These are phyloP conservation scores for Xylariaceae sp. DNA, from an alignment of 2,329 filamentous ascomycete species.

Conservation along the genomic window DNA sequence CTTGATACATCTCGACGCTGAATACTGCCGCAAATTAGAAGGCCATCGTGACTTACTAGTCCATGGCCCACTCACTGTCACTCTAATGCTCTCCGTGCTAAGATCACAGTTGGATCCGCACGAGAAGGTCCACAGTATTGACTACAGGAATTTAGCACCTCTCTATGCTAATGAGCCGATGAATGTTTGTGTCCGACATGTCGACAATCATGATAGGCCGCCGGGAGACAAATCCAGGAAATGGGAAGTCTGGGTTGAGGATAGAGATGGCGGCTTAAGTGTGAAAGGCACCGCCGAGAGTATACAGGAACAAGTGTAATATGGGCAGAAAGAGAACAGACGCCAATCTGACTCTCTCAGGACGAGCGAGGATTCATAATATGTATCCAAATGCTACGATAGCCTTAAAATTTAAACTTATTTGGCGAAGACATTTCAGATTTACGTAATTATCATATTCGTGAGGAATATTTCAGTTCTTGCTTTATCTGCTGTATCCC, in stretches of 20 bases:
- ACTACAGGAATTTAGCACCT: constrained; percentile 82
- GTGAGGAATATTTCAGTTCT: too few species aligned
- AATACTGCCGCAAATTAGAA: constrained; percentile 71
- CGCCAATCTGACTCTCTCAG: too few species aligned
- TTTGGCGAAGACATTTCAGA: too few species aligned
- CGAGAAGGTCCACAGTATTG: constrained; percentile 56
- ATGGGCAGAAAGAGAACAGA: not conserved
- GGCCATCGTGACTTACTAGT: constrained; percentile 77
- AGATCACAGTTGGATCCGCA: constrained; percentile 47
- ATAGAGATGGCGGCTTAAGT: constrained; percentile 61
- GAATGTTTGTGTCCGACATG: constrained; percentile 66
- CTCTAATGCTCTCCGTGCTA: constrained; percentile 73
- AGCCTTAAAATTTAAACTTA: too few species aligned
- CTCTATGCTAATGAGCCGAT: constrained; percentile 75
- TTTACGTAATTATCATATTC: too few species aligned
- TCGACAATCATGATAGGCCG: constrained; percentile 15
- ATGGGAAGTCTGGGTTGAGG: constrained; percentile 70
- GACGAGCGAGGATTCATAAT: too few species aligned
- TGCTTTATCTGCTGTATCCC: too few species aligned
- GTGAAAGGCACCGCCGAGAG: constrained; percentile 58
- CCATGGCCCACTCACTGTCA: constrained; percentile 82
- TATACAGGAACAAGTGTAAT: not conserved
- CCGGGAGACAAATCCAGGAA: constrained; percentile 21
- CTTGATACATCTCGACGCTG: constrained; percentile 79
- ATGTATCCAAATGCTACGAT: too few species aligned